Evolutionary conservation across 1,284 basidiomycete genomes (phyloP).

Genomic region (Naganishia albida): DNA sequence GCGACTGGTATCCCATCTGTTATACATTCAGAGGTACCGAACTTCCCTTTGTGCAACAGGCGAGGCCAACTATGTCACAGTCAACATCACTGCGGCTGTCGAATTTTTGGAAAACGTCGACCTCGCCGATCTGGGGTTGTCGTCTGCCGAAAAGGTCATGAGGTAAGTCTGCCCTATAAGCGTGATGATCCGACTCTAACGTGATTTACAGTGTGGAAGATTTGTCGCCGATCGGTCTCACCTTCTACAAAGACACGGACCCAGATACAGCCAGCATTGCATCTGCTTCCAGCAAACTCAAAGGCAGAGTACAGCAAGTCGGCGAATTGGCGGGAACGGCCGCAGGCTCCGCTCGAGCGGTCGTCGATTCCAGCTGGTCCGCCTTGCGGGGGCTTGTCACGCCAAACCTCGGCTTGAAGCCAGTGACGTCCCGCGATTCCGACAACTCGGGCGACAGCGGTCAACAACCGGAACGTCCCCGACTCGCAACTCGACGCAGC

Average conservation of each 20-base stretch:
- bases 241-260: slow-evolving; percentile 47
- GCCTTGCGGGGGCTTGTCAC: slow-evolving; percentile 67
- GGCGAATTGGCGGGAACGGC: slow-evolving; percentile 67
- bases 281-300: slow-evolving; percentile 53
- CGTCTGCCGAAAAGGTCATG: slow-evolving; percentile 64
- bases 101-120: slow-evolving; percentile 93
- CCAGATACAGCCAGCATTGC: slow-evolving; percentile 49
- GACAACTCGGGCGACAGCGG: slow-evolving; percentile 37
- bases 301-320: slow-evolving; percentile 75
- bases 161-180: slow-evolving; percentile 53
- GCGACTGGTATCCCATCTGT: slow-evolving; percentile 77
- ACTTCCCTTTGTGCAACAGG: slow-evolving; percentile 68
- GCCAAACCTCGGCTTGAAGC: slow-evolving; percentile 34
- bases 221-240: slow-evolving; percentile 71
- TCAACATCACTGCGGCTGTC: slow-evolving; percentile 89
- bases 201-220: slow-evolving; percentile 63
- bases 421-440: slow-evolving; percentile 9
- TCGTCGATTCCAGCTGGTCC: slow-evolving; percentile 79
- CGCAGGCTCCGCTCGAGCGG: slow-evolving; percentile 75
- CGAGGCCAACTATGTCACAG: slow-evolving; percentile 85
- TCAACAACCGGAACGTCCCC: slow-evolving; percentile 53
- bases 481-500: slow-evolving; percentile 66
- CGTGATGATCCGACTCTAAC: neutral
- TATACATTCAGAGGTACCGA: slow-evolving; percentile 83
- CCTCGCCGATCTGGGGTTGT: slow-evolving; percentile 68